A percentile compares a stretch with the other conserved stretches of the same genome.
Conservation (phyloP, 768 basidiomycete genomes). For the Astraeus odoratus region DNA sequence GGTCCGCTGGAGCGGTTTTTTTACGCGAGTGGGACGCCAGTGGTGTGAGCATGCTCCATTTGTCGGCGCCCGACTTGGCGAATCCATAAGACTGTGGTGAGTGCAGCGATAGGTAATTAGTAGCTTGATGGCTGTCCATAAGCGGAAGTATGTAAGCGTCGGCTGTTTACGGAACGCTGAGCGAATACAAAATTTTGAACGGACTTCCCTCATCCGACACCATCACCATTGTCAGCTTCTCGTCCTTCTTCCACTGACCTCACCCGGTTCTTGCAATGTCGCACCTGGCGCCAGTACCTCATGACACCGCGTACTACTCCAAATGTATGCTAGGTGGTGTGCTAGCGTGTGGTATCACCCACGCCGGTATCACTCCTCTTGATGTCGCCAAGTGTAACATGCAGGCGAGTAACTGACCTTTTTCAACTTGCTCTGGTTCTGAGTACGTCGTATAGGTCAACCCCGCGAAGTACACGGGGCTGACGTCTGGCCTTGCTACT, state of each 20-base stretch:
- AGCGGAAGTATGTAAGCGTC: not conserved
- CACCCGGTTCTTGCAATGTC: constrained; percentile 41
- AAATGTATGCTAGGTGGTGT: constrained; percentile 87
- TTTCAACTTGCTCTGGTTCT: not conserved
- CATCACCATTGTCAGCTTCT: constrained; percentile 22
- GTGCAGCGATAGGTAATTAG: not conserved
- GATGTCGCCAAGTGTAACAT: constrained; percentile 91
- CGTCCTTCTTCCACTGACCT: constrained; percentile 20
- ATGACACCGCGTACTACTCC: constrained; percentile 69
- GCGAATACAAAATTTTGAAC: constrained; percentile 2
- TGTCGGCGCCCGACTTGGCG: not conserved
- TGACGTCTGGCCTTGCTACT: constrained; percentile 50
- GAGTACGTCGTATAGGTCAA: constrained; percentile 46
- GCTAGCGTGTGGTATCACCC: constrained; percentile 85
- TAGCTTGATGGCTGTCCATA: not conserved
- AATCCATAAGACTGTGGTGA: too few relatives aligned
- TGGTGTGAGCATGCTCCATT: not conserved
- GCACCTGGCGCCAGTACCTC: constrained; percentile 53
- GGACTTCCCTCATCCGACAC: constrained; percentile 9
- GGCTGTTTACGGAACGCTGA: constrained; percentile 8
- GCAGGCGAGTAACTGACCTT: constrained; percentile 50
- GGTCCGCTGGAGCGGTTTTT: constrained; percentile 17
- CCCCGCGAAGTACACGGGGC: constrained; percentile 71
- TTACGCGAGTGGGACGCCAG: constrained; percentile 20
- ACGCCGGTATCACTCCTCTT: constrained; percentile 81